These are phyloP conservation scores for Oryza glumipatula DNA, from an alignment of 176 grass and related monocot species.

Conservation along the genomic window DNA sequence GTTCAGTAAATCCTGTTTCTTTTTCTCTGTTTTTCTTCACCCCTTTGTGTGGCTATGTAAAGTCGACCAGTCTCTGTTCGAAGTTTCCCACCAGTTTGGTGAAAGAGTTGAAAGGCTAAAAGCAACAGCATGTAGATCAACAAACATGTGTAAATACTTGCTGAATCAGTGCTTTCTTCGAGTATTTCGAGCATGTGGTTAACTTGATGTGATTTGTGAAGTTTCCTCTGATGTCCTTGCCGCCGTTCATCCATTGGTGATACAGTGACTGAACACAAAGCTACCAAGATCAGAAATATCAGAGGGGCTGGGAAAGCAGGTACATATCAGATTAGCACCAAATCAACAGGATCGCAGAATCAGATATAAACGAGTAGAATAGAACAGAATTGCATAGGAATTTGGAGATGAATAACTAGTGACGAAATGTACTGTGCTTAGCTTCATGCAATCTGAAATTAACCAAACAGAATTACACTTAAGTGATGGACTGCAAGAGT, in stretches of 20 bases:
- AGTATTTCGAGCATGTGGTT: background rate
- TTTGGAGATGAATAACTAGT: background rate
- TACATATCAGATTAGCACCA: background rate
- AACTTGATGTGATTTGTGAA: background rate
- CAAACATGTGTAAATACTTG: background rate
- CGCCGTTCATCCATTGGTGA: background rate
- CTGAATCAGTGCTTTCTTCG: no score
- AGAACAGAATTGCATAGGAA: background rate
- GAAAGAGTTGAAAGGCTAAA: background rate
- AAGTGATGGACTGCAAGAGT: background rate
- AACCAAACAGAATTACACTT: background rate
- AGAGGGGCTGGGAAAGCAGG: background rate
- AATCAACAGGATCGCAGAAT: background rate
- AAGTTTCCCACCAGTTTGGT: background rate
- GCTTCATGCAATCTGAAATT: background rate
- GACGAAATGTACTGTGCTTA: background rate
- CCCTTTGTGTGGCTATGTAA: background rate
- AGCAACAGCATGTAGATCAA: background rate
- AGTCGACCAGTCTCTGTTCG: background rate
- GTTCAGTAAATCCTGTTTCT: background rate
- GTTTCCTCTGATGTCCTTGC: background rate
- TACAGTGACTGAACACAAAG: background rate
- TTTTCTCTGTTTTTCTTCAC: background rate
- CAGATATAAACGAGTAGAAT: background rate
- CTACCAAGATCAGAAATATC: background rate